Percentiles rank a stretch among this genome's conserved stretches.
Conservation (phyloP, 352 stramenopile genomes). For the Peronospora tabacina region DNA sequence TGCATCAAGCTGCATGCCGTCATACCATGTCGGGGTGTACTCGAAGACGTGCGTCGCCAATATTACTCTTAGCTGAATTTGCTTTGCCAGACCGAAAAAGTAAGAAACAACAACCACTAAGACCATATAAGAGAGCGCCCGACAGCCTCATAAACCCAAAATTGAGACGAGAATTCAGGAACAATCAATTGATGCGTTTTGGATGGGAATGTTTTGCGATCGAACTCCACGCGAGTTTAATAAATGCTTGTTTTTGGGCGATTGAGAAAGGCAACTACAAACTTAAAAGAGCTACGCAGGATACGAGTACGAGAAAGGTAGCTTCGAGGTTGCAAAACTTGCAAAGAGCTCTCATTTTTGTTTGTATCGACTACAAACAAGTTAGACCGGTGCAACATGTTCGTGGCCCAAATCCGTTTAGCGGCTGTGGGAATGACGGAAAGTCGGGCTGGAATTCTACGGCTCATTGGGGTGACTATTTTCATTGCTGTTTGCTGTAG, state of each 20-base stretch:
- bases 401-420: constrained; percentile 19
- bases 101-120: constrained; percentile 1
- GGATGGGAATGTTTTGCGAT: constrained; percentile 6
- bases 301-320: constrained; percentile 12
- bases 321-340: background rate
- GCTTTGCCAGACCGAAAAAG: constrained; percentile 1
- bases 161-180: background rate
- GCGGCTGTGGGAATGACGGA: constrained; percentile 6
- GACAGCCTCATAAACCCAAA: constrained; percentile 1
- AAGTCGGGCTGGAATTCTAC: constrained; percentile 12
- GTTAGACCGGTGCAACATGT: background rate
- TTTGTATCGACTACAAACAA: constrained; percentile 1
- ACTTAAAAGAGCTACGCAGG: constrained; percentile 1
- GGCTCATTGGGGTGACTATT: constrained; percentile 18
- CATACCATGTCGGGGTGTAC: constrained; percentile 88
- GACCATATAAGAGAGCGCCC: background rate
- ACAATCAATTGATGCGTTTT: constrained; percentile 6
- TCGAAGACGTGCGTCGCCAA: constrained; percentile 82
- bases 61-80: constrained; percentile 31
- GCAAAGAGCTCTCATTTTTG: constrained; percentile 10
- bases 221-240: background rate
- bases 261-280: constrained; percentile 8
- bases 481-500: background rate
- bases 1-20: constrained; percentile 96
- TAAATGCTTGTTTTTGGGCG: background rate